Base-by-base conservation (phyloP, 176 grass and related monocot species). In the Aegilops tauschii region DNA sequence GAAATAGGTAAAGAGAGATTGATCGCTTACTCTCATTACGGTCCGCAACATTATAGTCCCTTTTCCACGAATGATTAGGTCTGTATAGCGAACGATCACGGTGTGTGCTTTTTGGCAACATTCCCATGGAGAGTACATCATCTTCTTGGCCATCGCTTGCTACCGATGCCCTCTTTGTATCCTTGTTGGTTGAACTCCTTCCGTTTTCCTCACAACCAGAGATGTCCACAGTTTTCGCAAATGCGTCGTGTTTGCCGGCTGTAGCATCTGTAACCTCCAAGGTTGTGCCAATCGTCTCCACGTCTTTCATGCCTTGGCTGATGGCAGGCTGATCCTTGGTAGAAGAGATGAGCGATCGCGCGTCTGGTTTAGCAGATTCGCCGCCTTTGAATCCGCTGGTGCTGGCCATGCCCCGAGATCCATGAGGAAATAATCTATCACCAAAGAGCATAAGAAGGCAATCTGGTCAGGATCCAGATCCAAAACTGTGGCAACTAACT, bases 11-110 rank as follows among this genome's bases (percentile, higher is more conserved):
- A 54, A 73, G 21, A 77, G 40, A 67, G 7, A 84, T 40, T 36
- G 59, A 54, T 11, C 61, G 67, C 83, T 85, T 85, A 75, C 82
- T 85, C 73, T 85, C 83, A 25, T 13, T 77, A 65, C 72, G 61
- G 42, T 85, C 73, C 4, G 0, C 61, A 66, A 67, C 64, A 34
- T 3, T 5, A 6, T 35, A 77, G 0, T 77, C 13, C 11, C 1
- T 77, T 85, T 54, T 65, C 73, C 72, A 85, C 23, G 0, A 0
- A 8, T 27, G 2, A 14, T 28, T 66, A 29, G 5, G 4, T 42
- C 44, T 52, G 42, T 73, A 85, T 25, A 66, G 4, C 12, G 61
- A 50, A 77, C 72, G 59, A 66, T 85, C 72, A 77, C 40, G 59
- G 29, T 85, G 72, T n/a, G 72, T 85, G 72, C 59, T 77, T 36